These are phyloP conservation scores for Gracilaria vermiculophylla DNA, from an alignment of 23 red algal species.

Conservation along the genomic window DNA sequence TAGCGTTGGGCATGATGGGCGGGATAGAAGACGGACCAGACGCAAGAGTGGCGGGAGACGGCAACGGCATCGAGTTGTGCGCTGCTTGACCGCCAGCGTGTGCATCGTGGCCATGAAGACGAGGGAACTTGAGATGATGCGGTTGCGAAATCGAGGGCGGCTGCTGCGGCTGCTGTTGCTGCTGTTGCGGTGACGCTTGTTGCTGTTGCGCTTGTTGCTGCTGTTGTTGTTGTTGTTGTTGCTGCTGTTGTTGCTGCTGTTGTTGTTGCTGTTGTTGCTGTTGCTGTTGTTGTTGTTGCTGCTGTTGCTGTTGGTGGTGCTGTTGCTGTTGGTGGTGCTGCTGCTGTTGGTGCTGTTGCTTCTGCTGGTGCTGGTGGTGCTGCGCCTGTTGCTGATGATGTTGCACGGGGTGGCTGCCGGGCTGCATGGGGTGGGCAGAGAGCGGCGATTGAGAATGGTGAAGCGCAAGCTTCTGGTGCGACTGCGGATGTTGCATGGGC, in stretches of 20 bases:
- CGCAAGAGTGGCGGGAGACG: neutral
- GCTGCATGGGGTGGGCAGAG: neutral
- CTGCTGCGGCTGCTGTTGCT: neutral
- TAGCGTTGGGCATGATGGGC: slow-evolving; percentile 13
- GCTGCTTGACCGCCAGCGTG: neutral
- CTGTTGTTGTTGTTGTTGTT: neutral
- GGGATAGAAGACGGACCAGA: slow-evolving; percentile 8
- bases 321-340: neutral
- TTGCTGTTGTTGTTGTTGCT: neutral
- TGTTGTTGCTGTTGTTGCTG: too few species aligned
- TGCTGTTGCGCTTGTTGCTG: neutral
- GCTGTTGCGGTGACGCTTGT: neutral
- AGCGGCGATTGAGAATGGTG: neutral
- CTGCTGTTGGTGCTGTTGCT: neutral
- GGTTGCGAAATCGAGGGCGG: neutral
- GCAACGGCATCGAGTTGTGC: neutral
- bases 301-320: neutral
- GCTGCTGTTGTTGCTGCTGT: neutral
- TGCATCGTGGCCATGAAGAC: neutral
- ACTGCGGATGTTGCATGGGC: neutral
- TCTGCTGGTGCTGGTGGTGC: too few species aligned
- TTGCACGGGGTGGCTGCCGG: neutral
- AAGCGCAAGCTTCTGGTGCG: neutral
- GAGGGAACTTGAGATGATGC: slow-evolving; percentile 23
- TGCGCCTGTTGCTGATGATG: too few species aligned